Evolutionary conservation across 2,329 filamentous ascomycete species (phyloP), one percentile per base, ranked within the genome.

Genomic region (Penicillium polonicum): DNA sequence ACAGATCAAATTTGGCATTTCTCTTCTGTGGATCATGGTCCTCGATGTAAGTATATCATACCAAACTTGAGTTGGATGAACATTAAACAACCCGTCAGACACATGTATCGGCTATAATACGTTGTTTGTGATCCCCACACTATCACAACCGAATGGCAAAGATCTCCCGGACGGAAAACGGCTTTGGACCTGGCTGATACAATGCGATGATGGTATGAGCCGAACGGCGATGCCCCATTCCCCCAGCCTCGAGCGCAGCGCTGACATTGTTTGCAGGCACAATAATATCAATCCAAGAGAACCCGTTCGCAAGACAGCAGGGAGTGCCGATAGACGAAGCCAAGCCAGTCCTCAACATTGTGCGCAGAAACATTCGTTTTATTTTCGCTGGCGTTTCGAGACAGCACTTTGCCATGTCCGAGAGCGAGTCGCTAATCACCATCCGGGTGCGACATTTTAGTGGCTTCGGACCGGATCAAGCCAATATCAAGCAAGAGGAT

Each of bases 1-100:
- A 83, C 88, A 6, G 82, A 89, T 60, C 83, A 87, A 54, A 87
- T 90, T n/a, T 88, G 88, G 79, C 88, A 91, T 70, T 92, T 89
- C 71, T 87, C 86, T 15, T 88, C 88, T 0, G 83, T 90, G 15
- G 89, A 92, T 65, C 83, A 87, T 70, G 88, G 88, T 0, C 75
- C 80, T 17, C 81, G 79, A 70, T 90, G 88, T 85, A 75, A 66
- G 79, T 70, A 19, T 7, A 53, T 12, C 23, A 27, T 19, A 35
- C 13, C 17, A 5, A 45, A 21, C 51, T 69, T 52, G 9, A 64
- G 67, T 12, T 4, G 10, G 29, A 23, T 25, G 15, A 35, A 25
- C 3, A 21, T 15, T 52, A 72, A 54, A 70, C 57, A 36, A 4
- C 15, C 4, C 4, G 4, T 6, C 52, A 88, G 86, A 86, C 65